Evolutionary conservation across 352 stramenopile genomes (phyloP), one percentile per base, ranked within the genome.

Genomic region (Phytophthora citricola): DNA sequence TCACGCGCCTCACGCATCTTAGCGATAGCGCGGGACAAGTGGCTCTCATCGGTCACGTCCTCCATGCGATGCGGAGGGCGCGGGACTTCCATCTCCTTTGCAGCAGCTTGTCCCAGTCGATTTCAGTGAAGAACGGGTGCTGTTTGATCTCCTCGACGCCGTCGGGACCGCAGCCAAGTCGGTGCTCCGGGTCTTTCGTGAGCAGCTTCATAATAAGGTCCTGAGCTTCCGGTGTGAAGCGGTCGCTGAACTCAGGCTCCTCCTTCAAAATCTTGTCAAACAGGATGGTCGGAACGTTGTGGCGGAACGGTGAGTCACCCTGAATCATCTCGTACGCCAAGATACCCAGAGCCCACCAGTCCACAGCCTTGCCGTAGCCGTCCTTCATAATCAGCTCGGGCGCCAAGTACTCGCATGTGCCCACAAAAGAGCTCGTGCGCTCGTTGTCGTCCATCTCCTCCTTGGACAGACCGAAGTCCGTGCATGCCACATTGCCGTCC

Each of bases 191-290:
- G 58, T 91, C 69, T 70, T 91, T 91, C 34, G 69, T 81, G 11
- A 91, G 63, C 47, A 91, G 43, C 4, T 74, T 78, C 48, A 57
- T 77, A 66, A 91, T 89, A 56, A 91, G 59, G 68, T 91, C 83
- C 56, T 81, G 75, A 26, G 81, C 75, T 60, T 91, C 80, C 2
- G 81, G 77, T 2, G 83, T 89, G 59, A 91, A 91, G 8, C 81
- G 80, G 27, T 90, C 81, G 51, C 73, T 89, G 47, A 91, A 91
- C 31, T 87, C 71, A 8, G 80, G 76, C 52, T 91, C 83, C 40
- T 91, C 83, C 67, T 87, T 87, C 52, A 90, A 65, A 63, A 91
- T 91, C 77, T 90, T 91, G 58, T 91, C 83, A 65, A 91, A 91
- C 27, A 91, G 58, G n/a, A 91, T 73, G 15, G 76, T 83, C 29